Evolutionary conservation across 2,329 filamentous ascomycete species (phyloP), one percentile per base, ranked within the genome.

Genomic region (Emmonsiellopsis sp.): DNA sequence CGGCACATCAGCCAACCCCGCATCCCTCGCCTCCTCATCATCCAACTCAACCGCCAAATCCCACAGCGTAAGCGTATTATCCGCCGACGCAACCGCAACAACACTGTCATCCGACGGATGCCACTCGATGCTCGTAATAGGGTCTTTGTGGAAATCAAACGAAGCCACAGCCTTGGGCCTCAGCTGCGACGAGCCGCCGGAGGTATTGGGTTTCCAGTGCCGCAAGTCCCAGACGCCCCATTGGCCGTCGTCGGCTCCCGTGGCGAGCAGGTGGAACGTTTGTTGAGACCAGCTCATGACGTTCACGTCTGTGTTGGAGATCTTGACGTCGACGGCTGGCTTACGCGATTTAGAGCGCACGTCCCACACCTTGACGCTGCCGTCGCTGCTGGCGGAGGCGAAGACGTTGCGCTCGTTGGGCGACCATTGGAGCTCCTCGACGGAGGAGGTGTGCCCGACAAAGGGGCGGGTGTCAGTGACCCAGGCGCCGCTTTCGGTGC

Each of bases 341-440:
- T 86, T 87, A 58, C 88, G 85, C 59, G 85, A 89, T 78, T 96
- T 96, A 69, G 87, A 91, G 51, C 93, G 84, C 16, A 93, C 82
- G 66, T 98, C 93, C 91, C 93, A 98, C 56, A 98, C 84, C 69
- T 93, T 92, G 58, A 98, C 85, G 8, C 89, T 95, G 63, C 93
- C 92, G 71, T 98, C 93, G 67, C 86, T 90, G 54, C 90, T 94
- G 3, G 89, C 91, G 0, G 92, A 97, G 0, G 93, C 87, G 66
- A 98, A 98, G 31, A 97, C 93, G 57, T 90, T 91, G 58, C 84
- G 84, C 74, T 98, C 93, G 15, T 85, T 88, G 0, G 93, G 93
- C 50, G 89, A 95, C 93, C 93, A 98, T 71, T 97, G 92, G 30
- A 98, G 77, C 67, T 98, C 93, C 75, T 98, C 93, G 13, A 98